A percentile compares a stretch with the other conserved stretches of the same genome.
These are phyloP conservation scores for Alisma plantagoaquatica DNA, from an alignment of 106 monocot genomes.

Conservation along the genomic window DNA sequence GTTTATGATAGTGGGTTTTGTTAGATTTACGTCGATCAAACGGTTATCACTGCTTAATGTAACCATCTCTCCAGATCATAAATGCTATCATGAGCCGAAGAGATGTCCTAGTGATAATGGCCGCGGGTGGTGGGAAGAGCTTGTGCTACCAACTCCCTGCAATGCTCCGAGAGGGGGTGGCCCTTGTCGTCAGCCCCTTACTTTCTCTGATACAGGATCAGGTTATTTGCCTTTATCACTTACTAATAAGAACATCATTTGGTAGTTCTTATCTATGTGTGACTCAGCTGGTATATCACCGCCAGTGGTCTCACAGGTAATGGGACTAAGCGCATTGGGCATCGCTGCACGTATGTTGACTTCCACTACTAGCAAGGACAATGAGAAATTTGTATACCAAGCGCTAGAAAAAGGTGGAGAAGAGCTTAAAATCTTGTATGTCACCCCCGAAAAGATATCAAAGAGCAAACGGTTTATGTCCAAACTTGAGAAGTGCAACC, in stretches of 20 bases:
- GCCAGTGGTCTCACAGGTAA: conserved; percentile 82
- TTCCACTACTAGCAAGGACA: conserved; percentile 79
- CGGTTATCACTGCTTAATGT: too few species aligned
- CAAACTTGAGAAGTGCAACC: conserved; percentile 96
- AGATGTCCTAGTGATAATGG: conserved; percentile 99
- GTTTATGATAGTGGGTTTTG: too few species aligned
- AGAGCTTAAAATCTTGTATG: conserved; percentile 83
- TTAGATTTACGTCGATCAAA: too few species aligned
- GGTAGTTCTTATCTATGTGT: neutral
- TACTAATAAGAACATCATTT: neutral
- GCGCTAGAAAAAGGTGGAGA: conserved; percentile 92
- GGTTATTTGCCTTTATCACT: conserved; percentile 21
- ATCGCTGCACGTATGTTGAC: conserved; percentile 86
- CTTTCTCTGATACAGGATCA: conserved; percentile 99
- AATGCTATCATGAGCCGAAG: conserved; percentile 97
- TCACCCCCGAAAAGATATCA: conserved; percentile 99
- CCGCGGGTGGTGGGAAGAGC: conserved; percentile 97
- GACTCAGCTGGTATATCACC: too few species aligned
- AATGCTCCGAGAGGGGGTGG: conserved; percentile 63
- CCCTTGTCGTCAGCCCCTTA: conserved; percentile 92
- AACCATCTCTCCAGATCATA: conserved; percentile 83
- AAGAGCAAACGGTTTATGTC: conserved; percentile 99
- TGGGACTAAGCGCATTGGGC: conserved; percentile 85
- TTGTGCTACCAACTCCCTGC: conserved; percentile 98
- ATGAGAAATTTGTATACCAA: conserved; percentile 78